Conservation (phyloP, 2,329 filamentous ascomycete genomes). For the Clonostachys chloroleuca region DNA sequence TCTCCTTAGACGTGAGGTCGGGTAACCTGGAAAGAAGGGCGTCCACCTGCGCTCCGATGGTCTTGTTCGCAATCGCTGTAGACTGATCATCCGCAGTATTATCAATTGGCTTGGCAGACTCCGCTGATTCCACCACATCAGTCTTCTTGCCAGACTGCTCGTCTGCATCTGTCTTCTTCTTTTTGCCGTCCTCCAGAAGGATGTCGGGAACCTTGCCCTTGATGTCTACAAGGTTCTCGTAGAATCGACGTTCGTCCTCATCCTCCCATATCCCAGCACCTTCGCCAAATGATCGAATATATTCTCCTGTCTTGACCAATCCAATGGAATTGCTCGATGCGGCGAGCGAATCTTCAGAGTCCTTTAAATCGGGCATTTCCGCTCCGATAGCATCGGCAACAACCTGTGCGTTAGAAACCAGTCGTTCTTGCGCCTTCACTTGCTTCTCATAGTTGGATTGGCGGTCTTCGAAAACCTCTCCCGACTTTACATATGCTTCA, state of each 20-base stretch:
- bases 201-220: constrained; percentile 95
- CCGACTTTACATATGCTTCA: constrained; percentile 96
- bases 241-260: constrained; percentile 95
- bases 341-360: constrained; percentile 67
- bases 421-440: constrained; percentile 84
- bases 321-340: constrained; percentile 76
- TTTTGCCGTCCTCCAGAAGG: constrained; percentile 88
- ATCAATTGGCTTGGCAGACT: constrained; percentile 44
- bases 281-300: constrained; percentile 83
- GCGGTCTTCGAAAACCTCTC: constrained; percentile 95
- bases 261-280: constrained; percentile 97
- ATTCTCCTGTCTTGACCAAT: constrained; percentile 89
- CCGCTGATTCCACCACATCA: constrained; percentile 44
- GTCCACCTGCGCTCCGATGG: constrained; percentile 94
- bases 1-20: constrained; percentile 86
- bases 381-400: constrained; percentile 82
- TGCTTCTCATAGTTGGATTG: constrained; percentile 95
- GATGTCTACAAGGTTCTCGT: constrained; percentile 92
- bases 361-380: constrained; percentile 91
- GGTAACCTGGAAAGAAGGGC: constrained; percentile 82
- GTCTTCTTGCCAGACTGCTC: constrained; percentile 77
- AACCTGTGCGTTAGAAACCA: constrained; percentile 85
- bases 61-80: constrained; percentile 94
- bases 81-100: constrained; percentile 72
- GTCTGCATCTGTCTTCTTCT: constrained; percentile 81